These are phyloP conservation scores for Triticum timopheevii DNA, from an alignment of 176 grass and related monocot species.

Conservation along the genomic window DNA sequence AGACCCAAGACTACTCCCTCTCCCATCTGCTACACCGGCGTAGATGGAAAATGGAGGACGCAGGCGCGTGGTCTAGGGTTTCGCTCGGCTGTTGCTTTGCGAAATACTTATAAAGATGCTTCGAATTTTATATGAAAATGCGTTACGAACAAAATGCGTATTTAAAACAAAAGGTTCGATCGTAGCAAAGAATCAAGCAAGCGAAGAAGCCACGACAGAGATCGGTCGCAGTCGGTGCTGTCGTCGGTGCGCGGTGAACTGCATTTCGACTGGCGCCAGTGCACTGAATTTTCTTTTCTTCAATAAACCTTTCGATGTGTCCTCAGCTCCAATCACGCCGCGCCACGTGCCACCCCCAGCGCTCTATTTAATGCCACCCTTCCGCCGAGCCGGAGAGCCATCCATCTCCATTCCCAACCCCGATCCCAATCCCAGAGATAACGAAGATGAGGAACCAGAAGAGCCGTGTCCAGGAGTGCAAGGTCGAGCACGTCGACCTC, in stretches of 20 bases:
- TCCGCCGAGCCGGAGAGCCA: neutral
- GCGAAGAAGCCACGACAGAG: neutral
- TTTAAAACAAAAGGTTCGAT: neutral
- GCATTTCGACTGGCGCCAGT: neutral
- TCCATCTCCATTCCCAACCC: neutral
- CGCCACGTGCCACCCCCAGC: neutral
- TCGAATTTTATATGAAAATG: no score
- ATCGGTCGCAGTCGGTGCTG: neutral
- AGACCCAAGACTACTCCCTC: no score
- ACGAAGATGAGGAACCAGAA: constrained; percentile 35
- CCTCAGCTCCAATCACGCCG: neutral
- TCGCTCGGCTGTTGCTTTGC: no score
- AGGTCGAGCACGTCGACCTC: constrained; percentile 39
- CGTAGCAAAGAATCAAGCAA: neutral
- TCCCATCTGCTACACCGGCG: no score
- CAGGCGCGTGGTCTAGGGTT: no score
- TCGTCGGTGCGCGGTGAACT: neutral
- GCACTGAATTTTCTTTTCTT: neutral
- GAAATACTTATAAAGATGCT: no score
- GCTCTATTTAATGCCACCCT: constrained; percentile 23
- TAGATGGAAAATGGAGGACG: no score
- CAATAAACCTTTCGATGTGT: neutral
- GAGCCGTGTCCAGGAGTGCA: neutral
- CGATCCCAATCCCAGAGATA: neutral
- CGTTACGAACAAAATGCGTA: neutral